phyloP scores from a whole-genome alignment of 768 basidiomycete species.

The Cystofilobasidium ferigula region DNA sequence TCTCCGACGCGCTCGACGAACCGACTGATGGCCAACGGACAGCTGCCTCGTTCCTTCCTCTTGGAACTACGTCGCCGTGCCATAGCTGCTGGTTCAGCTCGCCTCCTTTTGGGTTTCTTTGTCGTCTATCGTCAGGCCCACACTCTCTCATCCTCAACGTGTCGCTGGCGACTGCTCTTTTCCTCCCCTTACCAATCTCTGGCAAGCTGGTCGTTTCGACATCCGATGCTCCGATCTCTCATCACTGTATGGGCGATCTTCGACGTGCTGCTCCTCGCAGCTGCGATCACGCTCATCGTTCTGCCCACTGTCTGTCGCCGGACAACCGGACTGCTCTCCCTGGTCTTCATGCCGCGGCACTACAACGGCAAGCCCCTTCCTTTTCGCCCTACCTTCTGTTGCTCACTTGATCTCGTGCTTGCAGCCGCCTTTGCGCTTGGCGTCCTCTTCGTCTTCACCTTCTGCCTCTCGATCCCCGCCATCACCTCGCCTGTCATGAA shows the following conservation, averaged over 20 bases:
- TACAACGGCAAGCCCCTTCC: constrained; percentile 47
- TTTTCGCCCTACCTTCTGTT: neutral
- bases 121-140: too few relatives aligned
- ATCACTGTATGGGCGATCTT: constrained; percentile 63
- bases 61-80: too few relatives aligned
- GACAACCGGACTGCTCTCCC: constrained; percentile 59
- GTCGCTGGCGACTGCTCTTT: too few relatives aligned
- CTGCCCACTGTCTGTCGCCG: constrained; percentile 62
- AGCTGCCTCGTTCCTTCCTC: too few relatives aligned
- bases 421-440: constrained; percentile 64
- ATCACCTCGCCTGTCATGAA: constrained; percentile 60
- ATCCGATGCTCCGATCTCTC: constrained; percentile 7
- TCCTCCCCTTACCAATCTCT: too few relatives aligned
- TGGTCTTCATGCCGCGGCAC: constrained; percentile 52
- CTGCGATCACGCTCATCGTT: constrained; percentile 54
- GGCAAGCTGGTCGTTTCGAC: too few relatives aligned
- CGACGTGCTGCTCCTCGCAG: constrained; percentile 58
- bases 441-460: constrained; percentile 54
- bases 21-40: too few relatives aligned
- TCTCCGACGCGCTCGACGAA: too few relatives aligned
- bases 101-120: too few relatives aligned
- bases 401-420: constrained; percentile 6
- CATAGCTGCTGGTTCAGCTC: neutral
- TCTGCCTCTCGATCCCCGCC: constrained; percentile 58
- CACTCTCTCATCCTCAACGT: too few relatives aligned